Percentiles rank a stretch among this genome's conserved stretches.
Evolutionary conservation across 768 basidiomycete species (phyloP).

Genomic region (Amanita pallidorosea): DNA sequence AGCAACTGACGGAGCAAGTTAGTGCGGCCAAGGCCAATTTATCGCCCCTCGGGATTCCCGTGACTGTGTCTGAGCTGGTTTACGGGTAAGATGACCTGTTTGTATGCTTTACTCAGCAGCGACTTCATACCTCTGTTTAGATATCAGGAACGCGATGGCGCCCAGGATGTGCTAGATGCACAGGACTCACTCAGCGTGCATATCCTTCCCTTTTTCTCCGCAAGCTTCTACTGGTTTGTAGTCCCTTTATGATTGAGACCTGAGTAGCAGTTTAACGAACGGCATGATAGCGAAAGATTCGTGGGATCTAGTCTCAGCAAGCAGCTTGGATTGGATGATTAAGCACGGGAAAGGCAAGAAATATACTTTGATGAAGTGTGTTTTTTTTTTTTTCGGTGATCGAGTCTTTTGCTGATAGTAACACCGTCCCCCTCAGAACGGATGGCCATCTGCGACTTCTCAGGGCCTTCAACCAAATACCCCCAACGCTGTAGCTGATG

Average conservation of each 20-base stretch:
- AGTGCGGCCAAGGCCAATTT: constrained; percentile 29
- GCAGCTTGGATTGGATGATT: constrained; percentile 47
- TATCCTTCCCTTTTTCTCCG: constrained; percentile 49
- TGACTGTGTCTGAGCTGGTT: constrained; percentile 44
- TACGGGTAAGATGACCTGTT: constrained; percentile 23
- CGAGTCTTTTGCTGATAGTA: too few relatives aligned
- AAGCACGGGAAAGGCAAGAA: constrained; percentile 46
- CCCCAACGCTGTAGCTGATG: constrained; percentile 32
- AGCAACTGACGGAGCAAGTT: constrained; percentile 35
- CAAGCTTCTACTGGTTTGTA: constrained; percentile 32
- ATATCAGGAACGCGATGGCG: constrained; percentile 34
- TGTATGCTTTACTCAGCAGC: not conserved
- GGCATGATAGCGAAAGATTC: constrained; percentile 27
- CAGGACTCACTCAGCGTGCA: constrained; percentile 45
- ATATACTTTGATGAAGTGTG: constrained; percentile 49
- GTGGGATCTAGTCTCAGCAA: constrained; percentile 41
- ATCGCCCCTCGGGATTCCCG: constrained; percentile 36
- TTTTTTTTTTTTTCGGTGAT: too few relatives aligned
- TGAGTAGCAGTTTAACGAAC: not conserved
- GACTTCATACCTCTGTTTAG: constrained; percentile 4
- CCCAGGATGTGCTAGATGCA: constrained; percentile 40
- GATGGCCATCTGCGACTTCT: constrained; percentile 52
- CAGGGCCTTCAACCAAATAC: constrained; percentile 44
- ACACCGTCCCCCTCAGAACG: constrained; percentile 28
- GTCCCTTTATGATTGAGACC: not conserved